Percentiles rank a stretch among this genome's conserved stretches.
These are phyloP conservation scores for Blepharisma undulans DNA, from an alignment of 169 alveolate species.

Conservation along the genomic window DNA sequence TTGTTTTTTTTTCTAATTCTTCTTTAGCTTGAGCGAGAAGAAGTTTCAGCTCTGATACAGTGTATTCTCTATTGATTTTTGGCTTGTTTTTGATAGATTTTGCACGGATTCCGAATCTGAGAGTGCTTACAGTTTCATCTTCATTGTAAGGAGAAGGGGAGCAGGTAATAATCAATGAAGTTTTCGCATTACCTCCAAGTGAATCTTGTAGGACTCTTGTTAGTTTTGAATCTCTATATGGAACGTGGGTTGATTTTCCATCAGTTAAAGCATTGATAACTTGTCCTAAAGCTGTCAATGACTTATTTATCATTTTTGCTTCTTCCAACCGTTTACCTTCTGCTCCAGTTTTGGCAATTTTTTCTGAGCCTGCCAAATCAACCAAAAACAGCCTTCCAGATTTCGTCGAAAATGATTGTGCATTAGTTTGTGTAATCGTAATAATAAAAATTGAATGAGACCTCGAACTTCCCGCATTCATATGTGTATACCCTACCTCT, in stretches of 20 bases:
- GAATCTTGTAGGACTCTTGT: constrained; percentile 58
- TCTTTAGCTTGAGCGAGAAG: constrained; percentile 70
- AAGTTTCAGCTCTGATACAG: constrained; percentile 80
- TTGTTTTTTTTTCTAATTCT: constrained; percentile 82
- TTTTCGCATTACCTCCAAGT: constrained; percentile 92
- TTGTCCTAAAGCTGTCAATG: constrained; percentile 81
- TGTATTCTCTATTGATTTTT: constrained; percentile 90
- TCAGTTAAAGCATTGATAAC: constrained; percentile 83
- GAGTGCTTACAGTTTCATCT: constrained; percentile 92
- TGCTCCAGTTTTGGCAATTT: constrained; percentile 77
- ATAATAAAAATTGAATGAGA: constrained; percentile 81
- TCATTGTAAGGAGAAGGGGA: constrained; percentile 92
- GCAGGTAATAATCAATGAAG: constrained; percentile 91
- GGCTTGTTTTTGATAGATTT: constrained; percentile 90
- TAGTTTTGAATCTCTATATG: constrained; percentile 50
- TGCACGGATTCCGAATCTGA: constrained; percentile 90
- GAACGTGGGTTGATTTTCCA: constrained; percentile 71
- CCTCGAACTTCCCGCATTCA: constrained; percentile 83
- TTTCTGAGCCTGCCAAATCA: constrained; percentile 84
- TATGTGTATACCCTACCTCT: constrained; percentile 84
- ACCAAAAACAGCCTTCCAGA: constrained; percentile 81
- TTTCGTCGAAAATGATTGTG: constrained; percentile 71
- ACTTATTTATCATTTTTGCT: constrained; percentile 81
- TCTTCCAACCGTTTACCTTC: constrained; percentile 80
- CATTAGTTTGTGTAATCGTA: constrained; percentile 76